Percentiles rank a stretch among this genome's conserved stretches.
Conservation (phyloP, 352 stramenopile genomes). For the Blastocystis sp. region DNA sequence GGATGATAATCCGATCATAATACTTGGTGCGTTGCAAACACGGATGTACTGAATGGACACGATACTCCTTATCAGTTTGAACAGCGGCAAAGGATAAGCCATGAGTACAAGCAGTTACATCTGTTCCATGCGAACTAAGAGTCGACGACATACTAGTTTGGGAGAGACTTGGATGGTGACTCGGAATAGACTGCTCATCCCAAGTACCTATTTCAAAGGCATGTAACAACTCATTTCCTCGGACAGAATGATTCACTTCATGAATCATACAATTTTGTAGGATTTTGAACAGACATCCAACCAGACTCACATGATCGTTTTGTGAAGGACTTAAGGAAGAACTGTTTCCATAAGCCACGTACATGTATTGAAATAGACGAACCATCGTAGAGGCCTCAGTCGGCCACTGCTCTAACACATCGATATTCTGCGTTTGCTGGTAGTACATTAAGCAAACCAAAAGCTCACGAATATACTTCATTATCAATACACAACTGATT, state of each 20-base stretch:
- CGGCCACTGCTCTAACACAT: not conserved
- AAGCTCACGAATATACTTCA: conserved; percentile 46
- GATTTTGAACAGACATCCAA: conserved; percentile 42
- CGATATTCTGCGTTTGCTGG: not conserved
- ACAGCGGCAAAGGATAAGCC: not conserved
- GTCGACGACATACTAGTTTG: not conserved
- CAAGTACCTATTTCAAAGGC: not conserved
- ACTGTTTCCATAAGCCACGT: conserved; percentile 8
- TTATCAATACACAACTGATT: not conserved
- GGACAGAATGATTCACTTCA: not conserved
- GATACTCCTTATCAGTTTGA: not conserved
- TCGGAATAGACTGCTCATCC: not conserved
- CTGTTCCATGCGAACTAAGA: not conserved
- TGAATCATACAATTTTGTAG: not conserved
- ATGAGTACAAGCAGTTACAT: not conserved
- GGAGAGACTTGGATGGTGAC: not conserved
- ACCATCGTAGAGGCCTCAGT: not conserved
- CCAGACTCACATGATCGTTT: not conserved
- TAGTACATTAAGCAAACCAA: conserved; percentile 42
- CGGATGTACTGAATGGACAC: conserved; percentile 35
- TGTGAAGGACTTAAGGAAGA: not conserved
- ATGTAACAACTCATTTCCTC: not conserved
- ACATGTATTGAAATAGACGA: not conserved
- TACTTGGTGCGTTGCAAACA: conserved; percentile 35
- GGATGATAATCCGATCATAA: conserved; percentile 23